Percentiles rank a stretch among this genome's conserved stretches.
Conservation (phyloP, 2,329 filamentous ascomycete species). For the Diaporthe citriasiana region DNA sequence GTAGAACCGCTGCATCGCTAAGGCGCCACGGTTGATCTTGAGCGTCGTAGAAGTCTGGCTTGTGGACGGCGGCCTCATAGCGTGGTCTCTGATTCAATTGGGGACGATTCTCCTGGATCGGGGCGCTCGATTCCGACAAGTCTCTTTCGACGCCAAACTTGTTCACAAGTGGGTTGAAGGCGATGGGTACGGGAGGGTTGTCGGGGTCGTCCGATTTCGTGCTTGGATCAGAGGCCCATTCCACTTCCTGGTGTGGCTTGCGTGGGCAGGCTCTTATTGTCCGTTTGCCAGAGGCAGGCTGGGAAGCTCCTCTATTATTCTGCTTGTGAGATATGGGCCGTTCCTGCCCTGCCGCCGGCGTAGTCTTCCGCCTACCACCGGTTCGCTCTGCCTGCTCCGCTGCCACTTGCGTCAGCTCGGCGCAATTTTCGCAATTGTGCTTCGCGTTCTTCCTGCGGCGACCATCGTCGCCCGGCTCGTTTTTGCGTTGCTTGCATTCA, state of each 20-base stretch:
- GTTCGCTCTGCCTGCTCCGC: background rate
- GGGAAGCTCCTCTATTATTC: background rate
- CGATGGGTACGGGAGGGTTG: background rate
- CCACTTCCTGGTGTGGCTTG: too few relatives aligned
- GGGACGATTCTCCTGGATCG: background rate
- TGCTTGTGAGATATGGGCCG: background rate
- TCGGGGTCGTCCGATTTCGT: background rate
- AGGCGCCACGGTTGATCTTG: background rate
- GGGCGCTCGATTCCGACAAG: too few relatives aligned
- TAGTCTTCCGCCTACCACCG: too few relatives aligned
- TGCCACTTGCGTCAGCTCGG: background rate
- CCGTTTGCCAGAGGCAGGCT: background rate
- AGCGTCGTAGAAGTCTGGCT: too few relatives aligned
- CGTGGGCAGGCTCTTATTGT: too few relatives aligned
- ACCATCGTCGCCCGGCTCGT: background rate
- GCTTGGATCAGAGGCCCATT: too few relatives aligned
- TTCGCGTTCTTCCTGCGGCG: background rate
- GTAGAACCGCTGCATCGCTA: background rate
- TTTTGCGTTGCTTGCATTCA: background rate
- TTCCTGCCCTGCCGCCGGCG: too few relatives aligned
- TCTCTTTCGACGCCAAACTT: rapidly evolving
- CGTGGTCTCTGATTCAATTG: background rate
- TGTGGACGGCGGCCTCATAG: background rate
- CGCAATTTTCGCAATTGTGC: background rate
- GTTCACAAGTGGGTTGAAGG: background rate